Evolutionary conservation across 2,329 filamentous ascomycete species (phyloP), one percentile per base, ranked within the genome.

Genomic region (Ophiostoma ulmi): DNA sequence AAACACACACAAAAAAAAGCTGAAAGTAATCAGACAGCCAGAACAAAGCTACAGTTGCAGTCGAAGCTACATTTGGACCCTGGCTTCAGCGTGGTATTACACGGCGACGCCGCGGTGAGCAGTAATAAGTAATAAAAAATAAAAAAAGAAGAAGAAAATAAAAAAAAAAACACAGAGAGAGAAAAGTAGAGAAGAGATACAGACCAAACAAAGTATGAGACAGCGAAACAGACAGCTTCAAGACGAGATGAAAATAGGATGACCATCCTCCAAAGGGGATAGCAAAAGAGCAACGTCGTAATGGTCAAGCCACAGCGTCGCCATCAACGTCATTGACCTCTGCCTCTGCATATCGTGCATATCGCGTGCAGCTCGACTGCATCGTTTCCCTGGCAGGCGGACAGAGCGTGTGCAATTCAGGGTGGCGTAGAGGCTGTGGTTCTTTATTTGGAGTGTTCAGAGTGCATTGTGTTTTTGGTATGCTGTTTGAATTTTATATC

Each of bases 251-350:
- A 58, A 58, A 55, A 58, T 22, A 58, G 52, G 52, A 13, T 58
- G 52, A 14, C 8, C n/a, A 55, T n/a, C 3, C 48, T 55, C 8
- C 48, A 55, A 58, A 35, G 58, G 52, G 22, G 13, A 31, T 3
- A 13, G 52, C 52, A 58, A 31, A 58, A 6, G 22, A 61, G 35
- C 65, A 70, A 52, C 55, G 65, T 70, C 65, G 26, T 36, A 48
- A 63, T 55, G 70, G 63, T 58, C 70, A 67, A 72, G 66, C 71
- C 71, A 70, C 69, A 69, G 61, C 68, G 68, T 64, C 36, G 68
- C 65, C 68, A 64, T 70, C 69, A 69, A 72, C 71, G 71, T 72
- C 71, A 70, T 72, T 55, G 22, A 38, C 22, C n/a, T 35, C 41
- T 4, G 36, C 5, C 58, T 7, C 48, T 68, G 39, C 31, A 26